Evolutionary conservation across 306 rosid species (phyloP).

Genomic region (Prunus fruticosa): DNA sequence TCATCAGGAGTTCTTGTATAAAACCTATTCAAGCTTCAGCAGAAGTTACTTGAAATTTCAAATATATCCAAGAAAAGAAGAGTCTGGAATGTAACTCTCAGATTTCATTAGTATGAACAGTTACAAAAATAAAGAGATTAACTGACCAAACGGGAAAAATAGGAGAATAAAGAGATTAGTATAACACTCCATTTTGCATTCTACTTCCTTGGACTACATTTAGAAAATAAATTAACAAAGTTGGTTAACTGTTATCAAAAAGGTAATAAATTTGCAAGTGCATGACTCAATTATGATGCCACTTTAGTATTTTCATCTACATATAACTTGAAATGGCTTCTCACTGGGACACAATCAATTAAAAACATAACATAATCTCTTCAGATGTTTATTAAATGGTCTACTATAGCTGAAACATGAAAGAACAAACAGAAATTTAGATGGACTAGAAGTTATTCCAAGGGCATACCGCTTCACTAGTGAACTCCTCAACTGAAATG

Average conservation of each 20-base stretch:
- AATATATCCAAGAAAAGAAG: not conserved
- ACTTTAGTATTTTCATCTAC: not conserved
- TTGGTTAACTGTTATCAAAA: not conserved
- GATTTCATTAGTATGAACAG: not conserved
- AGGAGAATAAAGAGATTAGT: not conserved
- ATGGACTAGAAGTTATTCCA: not conserved
- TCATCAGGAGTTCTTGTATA: not conserved
- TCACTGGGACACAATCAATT: not conserved
- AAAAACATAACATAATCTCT: not conserved
- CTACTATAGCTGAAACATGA: not conserved
- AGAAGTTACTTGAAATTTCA: not conserved
- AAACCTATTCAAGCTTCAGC: not conserved
- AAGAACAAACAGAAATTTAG: not conserved
- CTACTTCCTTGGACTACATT: not conserved
- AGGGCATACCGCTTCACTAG: conserved; percentile 26
- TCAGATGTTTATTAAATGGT: not conserved
- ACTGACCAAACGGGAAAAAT: not conserved
- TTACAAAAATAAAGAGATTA: not conserved
- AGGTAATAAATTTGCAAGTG: not conserved
- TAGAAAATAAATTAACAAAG: not conserved
- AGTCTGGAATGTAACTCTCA: not conserved
- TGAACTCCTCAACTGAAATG: conserved; percentile 33
- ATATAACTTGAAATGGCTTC: conserved; percentile 6
- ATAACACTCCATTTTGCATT: not conserved
- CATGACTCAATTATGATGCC: conserved; percentile 1